phyloP scores from a whole-genome alignment of 179 eudicot species.

The Beta corolliflora region DNA sequence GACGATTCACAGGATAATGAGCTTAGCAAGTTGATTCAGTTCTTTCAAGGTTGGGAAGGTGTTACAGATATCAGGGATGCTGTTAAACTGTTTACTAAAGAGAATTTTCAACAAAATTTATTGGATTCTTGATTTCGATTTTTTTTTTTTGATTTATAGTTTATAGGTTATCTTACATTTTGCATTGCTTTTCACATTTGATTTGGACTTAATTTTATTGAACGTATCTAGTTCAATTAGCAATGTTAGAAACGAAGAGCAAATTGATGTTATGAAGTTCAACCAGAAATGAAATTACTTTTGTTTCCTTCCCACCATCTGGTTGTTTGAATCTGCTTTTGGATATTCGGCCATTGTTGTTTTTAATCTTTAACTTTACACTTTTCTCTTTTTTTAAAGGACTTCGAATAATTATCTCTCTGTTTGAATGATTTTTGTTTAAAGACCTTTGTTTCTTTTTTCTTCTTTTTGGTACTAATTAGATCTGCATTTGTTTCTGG shows the following conservation, averaged over 20 bases:
- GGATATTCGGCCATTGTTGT: neutral
- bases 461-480: neutral
- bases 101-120: neutral
- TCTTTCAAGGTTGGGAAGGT: slow-evolving; percentile 46
- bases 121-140: neutral
- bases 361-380: neutral
- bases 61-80: slow-evolving; percentile 74
- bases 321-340: neutral
- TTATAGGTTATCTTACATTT: neutral
- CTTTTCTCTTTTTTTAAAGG: neutral
- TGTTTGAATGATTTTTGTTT: too few species aligned
- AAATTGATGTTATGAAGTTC: neutral
- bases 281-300: neutral
- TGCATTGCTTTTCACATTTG: slow-evolving; percentile 1
- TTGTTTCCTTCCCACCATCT: neutral
- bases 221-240: slow-evolving; percentile 15
- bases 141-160: neutral
- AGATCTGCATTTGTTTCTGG: too few species aligned
- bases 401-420: neutral
- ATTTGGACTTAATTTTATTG: neutral
- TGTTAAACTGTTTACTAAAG: slow-evolving; percentile 38
- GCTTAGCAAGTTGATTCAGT: slow-evolving; percentile 47
- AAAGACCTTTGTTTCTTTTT: too few species aligned
- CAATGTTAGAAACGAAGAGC: neutral
- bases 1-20: slow-evolving; percentile 63